Evolutionary conservation across 306 rosid species (phyloP).

Genomic region (Vicia villosa): DNA sequence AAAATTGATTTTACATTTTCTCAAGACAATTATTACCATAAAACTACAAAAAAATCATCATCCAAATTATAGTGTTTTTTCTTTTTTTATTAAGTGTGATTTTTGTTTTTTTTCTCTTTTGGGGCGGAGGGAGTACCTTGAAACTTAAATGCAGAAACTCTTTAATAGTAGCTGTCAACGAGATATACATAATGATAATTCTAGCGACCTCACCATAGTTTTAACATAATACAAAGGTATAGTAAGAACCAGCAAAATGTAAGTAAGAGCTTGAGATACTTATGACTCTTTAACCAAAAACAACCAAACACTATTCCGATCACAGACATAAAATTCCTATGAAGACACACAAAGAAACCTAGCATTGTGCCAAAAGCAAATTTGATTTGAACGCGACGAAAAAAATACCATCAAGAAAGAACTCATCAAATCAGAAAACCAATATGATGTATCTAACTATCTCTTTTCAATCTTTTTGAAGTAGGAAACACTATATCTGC

Average conservation of each 20-base stretch:
- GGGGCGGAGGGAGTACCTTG: too few relatives aligned
- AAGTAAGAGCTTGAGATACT: not conserved
- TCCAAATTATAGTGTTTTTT: too few relatives aligned
- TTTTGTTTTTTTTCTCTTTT: too few relatives aligned
- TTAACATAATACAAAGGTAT: not conserved
- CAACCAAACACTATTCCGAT: not conserved
- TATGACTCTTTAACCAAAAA: not conserved
- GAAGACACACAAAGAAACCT: conserved; percentile 16
- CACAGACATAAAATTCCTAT: conserved; percentile 15
- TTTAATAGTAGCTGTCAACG: not conserved
- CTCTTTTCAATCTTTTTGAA: not conserved
- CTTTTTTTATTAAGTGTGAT: too few relatives aligned
- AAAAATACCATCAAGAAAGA: conserved; percentile 25
- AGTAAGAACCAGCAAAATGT: conserved; percentile 18
- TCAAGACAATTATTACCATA: too few relatives aligned
- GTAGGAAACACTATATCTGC: conserved; percentile 37
- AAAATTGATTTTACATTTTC: too few relatives aligned
- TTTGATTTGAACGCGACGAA: conserved; percentile 30
- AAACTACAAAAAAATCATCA: too few relatives aligned
- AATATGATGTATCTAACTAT: not conserved
- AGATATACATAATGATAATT: not conserved
- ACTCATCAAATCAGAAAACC: conserved; percentile 32
- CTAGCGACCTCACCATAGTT: not conserved
- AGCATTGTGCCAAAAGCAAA: conserved; percentile 23
- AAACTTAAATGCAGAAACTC: not conserved